phyloP scores from a whole-genome alignment of 805 yeast species.

The Candida coquimbonensis region DNA sequence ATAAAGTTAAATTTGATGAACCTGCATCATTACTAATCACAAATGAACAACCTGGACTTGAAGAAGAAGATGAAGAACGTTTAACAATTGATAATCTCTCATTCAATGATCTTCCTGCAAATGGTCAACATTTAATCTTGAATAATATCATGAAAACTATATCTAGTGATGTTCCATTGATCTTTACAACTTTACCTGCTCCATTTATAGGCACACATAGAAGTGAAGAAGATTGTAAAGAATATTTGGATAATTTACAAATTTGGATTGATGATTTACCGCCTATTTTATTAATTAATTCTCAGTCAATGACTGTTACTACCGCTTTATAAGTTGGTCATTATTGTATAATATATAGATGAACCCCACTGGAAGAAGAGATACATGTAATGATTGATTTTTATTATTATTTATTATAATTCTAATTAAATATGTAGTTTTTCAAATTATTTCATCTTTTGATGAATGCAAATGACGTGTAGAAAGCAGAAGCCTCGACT shows the following conservation, averaged over 20 bases:
- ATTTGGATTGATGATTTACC: conserved; percentile 80
- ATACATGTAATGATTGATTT: background rate
- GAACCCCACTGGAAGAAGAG: background rate
- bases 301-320: conserved; percentile 94
- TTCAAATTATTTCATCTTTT: conserved; percentile 29
- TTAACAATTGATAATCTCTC: conserved; percentile 35
- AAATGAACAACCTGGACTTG: background rate
- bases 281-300: conserved; percentile 74
- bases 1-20: background rate
- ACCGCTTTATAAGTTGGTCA: conserved; percentile 55
- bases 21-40: background rate
- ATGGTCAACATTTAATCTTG: conserved; percentile 81
- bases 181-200: conserved; percentile 86
- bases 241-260: conserved; percentile 69
- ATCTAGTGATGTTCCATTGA: conserved; percentile 61
- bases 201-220: conserved; percentile 80
- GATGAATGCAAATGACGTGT: conserved; percentile 77
- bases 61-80: background rate
- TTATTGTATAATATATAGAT: background rate
- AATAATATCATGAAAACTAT: conserved; percentile 73
- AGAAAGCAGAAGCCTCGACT: conserved; percentile 80
- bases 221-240: conserved; percentile 58
- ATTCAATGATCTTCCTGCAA: conserved; percentile 85
- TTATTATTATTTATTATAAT: background rate
- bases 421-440: background rate